A percentile compares a stretch with the other conserved stretches of the same genome.
phyloP scores from a whole-genome alignment of 306 rosid species.

The Fragaria ananassa region DNA sequence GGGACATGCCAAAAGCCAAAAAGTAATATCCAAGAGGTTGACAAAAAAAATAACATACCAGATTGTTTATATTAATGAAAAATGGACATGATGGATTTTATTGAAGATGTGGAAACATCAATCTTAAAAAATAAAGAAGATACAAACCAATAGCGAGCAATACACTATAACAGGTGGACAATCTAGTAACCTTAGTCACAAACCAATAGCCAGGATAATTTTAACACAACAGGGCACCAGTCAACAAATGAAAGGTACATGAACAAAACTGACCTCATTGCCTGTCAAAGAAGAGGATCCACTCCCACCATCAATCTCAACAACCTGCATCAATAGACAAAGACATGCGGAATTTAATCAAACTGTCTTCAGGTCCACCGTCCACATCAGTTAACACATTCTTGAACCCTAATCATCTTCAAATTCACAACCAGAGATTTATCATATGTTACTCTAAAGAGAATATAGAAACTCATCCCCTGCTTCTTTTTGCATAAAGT shows the following conservation, averaged over 20 bases:
- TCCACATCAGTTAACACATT: neutral
- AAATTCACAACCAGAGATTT: neutral
- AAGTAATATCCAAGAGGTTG: neutral
- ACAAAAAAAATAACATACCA: neutral
- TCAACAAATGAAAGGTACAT: constrained; percentile 16
- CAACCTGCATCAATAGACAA: constrained; percentile 41
- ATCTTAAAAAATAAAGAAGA: neutral
- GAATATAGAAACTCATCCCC: neutral
- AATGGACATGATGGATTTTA: neutral
- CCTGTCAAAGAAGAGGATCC: constrained; percentile 37
- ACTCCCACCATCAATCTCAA: constrained; percentile 31
- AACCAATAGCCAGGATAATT: neutral
- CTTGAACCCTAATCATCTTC: neutral
- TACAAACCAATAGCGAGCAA: too few relatives aligned
- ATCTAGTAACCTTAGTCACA: neutral
- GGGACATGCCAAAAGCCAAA: neutral
- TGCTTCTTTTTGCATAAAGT: neutral
- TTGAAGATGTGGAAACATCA: neutral
- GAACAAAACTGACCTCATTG: constrained; percentile 44
- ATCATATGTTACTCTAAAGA: neutral
- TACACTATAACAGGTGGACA: neutral
- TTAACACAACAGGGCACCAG: neutral
- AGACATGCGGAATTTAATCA: neutral
- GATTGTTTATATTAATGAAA: neutral
- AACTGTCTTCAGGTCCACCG: constrained; percentile 7